phyloP scores from a whole-genome alignment of 2,329 filamentous ascomycete species.

The Penicillium griseofulvum region DNA sequence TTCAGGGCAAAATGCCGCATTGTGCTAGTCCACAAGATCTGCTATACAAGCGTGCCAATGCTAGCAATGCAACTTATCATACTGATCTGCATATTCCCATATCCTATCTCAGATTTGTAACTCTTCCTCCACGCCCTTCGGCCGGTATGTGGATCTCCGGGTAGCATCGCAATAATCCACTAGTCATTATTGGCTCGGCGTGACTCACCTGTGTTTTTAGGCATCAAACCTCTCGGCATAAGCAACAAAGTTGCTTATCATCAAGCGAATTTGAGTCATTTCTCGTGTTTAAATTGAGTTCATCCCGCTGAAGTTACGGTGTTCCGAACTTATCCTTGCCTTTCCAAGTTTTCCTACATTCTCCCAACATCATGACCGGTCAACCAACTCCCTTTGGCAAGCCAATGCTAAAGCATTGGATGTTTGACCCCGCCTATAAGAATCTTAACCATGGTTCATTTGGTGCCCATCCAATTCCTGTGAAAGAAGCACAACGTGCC shows the following conservation, averaged over 20 bases:
- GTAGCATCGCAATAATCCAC: not conserved
- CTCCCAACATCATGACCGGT: slow-evolving; percentile 2
- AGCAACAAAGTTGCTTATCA: not conserved
- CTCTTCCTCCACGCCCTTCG: slow-evolving; percentile 25
- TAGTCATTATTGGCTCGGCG: not conserved
- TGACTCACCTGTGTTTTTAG: not conserved
- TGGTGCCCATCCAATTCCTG: slow-evolving; percentile 66
- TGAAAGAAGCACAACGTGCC: slow-evolving; percentile 60
- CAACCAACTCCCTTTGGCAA: slow-evolving; percentile 49
- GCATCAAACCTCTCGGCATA: not conserved
- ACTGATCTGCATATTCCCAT: not conserved
- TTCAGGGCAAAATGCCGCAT: too few species aligned
- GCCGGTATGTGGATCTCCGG: slow-evolving; percentile 6
- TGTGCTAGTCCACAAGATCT: not conserved
- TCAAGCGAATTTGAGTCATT: not conserved
- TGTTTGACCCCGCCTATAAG: slow-evolving; percentile 64
- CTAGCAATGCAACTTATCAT: not conserved
- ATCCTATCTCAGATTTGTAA: not conserved
- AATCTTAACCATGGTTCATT: slow-evolving; percentile 86
- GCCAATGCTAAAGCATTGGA: slow-evolving; percentile 62
- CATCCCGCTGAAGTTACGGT: not conserved
- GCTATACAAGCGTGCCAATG: not conserved
- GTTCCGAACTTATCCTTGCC: not conserved
- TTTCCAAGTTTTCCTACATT: not conserved
- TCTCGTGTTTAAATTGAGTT: not conserved